Percentiles rank a stretch among this genome's conserved stretches.
These are phyloP conservation scores for Cordyceps tenuipes DNA, from an alignment of 2,329 filamentous ascomycete genomes.

Conservation along the genomic window DNA sequence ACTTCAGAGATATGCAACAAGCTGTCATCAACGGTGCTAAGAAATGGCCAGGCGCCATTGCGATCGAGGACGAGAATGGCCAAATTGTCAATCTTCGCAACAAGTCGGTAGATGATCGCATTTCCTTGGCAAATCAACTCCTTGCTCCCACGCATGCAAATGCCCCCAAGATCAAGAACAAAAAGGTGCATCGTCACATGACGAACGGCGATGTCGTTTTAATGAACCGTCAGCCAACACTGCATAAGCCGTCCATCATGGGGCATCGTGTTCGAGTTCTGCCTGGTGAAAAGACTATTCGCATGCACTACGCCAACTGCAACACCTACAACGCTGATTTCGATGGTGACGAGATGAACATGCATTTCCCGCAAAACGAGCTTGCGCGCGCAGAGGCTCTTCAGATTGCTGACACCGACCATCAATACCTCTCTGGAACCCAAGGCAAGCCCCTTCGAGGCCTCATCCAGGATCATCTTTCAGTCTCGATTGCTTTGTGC, in stretches of 20 bases:
- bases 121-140: constrained; percentile 85
- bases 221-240: constrained; percentile 96
- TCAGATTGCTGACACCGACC: constrained; percentile 90
- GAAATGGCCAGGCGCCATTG: constrained; percentile 88
- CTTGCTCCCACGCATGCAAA: constrained; percentile 73
- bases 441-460: constrained; percentile 89
- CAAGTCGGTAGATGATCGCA: constrained; percentile 80
- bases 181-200: constrained; percentile 93
- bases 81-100: constrained; percentile 80
- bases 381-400: constrained; percentile 86
- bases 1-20: constrained; percentile 91
- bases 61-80: constrained; percentile 93
- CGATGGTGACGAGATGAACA: constrained; percentile 99
- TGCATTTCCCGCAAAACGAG: constrained; percentile 98
- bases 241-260: constrained; percentile 99
- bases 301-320: constrained; percentile 99
- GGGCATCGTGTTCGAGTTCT: constrained; percentile 87
- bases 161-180: constrained; percentile 70
- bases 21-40: constrained; percentile 91
- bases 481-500: constrained; percentile 84
- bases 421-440: constrained; percentile 91
- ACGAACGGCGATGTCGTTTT: constrained; percentile 95
- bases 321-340: constrained; percentile 99
- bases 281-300: constrained; percentile 90
- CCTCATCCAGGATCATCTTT: constrained; percentile 97